Evolutionary conservation across 2,329 filamentous ascomycete genomes (phyloP), one percentile per base, ranked within the genome.

Genomic region (Basipetospora chlamydospora): DNA sequence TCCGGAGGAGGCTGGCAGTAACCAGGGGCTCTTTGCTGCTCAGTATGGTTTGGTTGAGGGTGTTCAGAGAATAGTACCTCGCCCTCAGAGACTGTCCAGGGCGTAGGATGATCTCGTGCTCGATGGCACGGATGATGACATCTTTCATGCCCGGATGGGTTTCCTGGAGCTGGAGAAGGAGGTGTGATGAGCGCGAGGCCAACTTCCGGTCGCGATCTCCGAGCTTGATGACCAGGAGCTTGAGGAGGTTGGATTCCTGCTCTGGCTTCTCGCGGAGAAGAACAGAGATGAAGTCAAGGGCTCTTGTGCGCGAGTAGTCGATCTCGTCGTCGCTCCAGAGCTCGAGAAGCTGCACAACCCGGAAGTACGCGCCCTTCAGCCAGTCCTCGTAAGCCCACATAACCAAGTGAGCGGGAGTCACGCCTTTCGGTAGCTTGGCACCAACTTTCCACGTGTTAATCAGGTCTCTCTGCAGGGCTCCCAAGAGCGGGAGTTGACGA

Each of bases 201-300:
- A 98, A 92, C 58, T 96, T 98, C 54, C 86, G 86, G 45, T 93
- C 85, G 30, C 81, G 83, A 53, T 98, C 90, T 48, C 92, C 88
- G 18, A 98, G 73, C 58, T 98, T 98, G 64, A 96, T 96, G 46
- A 98, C 85, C 40, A 98, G 62, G 39, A 98, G 64, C 37, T 88
- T 77, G 42, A 98, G 64, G 43, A 98, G 63, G 54, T 98, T 98
- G 38, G 88, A 80, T 57, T 98, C 90, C 53, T 98, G 90, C 57
- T 98, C 90, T 0, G 90, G 88, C 60, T 94, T 98, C 55, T 94
- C 87, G 55, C 85, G 90, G 42, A 98, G 63, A 26, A 98, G 64
- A 43, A 88, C 86, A 53, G 79, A 96, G 26, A 96, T 80, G 49
- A 94, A 93, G 45, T 86, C 90, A 30, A 98, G 70, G 3, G 88